Evolutionary conservation across 176 grass and related monocot genomes (phyloP).

Genomic region (Triticum aestivum): IWGSC_CS_RefSeq_v2.1 NC_057807.1:574403300-574403799

Average conservation of each 20-base stretch:
- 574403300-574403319: not conserved
- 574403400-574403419: not conserved
- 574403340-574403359: not conserved
- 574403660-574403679: not conserved
- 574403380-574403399: conserved; percentile 9
- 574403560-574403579: not conserved
- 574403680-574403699: not conserved
- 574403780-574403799: not conserved
- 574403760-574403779: not conserved
- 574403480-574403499: conserved; percentile 8
- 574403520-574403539: conserved; percentile 10
- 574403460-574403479: not conserved
- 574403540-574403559: not conserved
- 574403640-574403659: conserved; percentile 8
- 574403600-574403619: not conserved
- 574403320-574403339: not conserved
- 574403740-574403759: not conserved
- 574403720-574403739: not conserved
- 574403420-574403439: not conserved
- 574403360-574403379: not conserved
- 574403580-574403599: not conserved
- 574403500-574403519: not conserved
- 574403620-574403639: not conserved
- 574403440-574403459: not conserved
- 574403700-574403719: not conserved